A percentile compares a stretch with the other conserved stretches of the same genome.
Evolutionary conservation across 768 basidiomycete genomes (phyloP).

Genomic region (Phaeolepiota aurea): DNA sequence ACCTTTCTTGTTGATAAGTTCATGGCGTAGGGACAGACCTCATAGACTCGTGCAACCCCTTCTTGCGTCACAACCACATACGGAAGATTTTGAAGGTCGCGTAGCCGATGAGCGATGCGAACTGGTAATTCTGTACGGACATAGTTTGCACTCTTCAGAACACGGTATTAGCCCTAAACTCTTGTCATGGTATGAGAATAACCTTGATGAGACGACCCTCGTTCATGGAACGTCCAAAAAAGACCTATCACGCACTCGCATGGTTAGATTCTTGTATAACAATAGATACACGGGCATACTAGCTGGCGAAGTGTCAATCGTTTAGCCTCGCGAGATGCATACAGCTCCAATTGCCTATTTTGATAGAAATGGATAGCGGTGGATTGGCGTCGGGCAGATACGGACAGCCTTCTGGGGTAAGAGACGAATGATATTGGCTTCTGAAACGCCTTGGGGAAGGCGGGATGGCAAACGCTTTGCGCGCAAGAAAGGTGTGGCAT

Average conservation of each 20-base stretch:
- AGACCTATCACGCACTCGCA: conserved; percentile 42
- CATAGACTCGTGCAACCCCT: conserved; percentile 74
- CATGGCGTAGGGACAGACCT: conserved; percentile 37
- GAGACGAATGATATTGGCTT: too few species aligned
- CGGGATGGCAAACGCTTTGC: too few species aligned
- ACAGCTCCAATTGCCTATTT: conserved; percentile 73
- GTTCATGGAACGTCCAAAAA: conserved; percentile 80
- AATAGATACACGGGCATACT: conserved; percentile 28
- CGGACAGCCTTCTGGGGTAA: too few species aligned
- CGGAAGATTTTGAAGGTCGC: conserved; percentile 81
- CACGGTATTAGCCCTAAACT: not conserved
- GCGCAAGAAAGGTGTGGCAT: too few species aligned
- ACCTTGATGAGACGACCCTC: conserved; percentile 73
- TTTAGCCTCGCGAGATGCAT: conserved; percentile 67
- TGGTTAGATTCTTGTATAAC: not conserved
- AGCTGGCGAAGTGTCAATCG: conserved; percentile 73
- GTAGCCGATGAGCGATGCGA: conserved; percentile 78
- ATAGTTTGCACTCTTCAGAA: conserved; percentile 74
- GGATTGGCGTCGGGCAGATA: not conserved
- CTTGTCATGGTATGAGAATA: conserved; percentile 6
- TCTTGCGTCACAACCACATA: conserved; percentile 85
- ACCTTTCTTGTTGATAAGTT: not conserved
- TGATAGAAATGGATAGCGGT: conserved; percentile 63
- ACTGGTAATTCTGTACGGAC: conserved; percentile 85
- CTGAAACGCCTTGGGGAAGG: too few species aligned